Percentiles rank a stretch among this genome's conserved stretches.
Evolutionary conservation across 2,329 filamentous ascomycete species (phyloP).

Genomic region (Hypocrella siamensis): DNA sequence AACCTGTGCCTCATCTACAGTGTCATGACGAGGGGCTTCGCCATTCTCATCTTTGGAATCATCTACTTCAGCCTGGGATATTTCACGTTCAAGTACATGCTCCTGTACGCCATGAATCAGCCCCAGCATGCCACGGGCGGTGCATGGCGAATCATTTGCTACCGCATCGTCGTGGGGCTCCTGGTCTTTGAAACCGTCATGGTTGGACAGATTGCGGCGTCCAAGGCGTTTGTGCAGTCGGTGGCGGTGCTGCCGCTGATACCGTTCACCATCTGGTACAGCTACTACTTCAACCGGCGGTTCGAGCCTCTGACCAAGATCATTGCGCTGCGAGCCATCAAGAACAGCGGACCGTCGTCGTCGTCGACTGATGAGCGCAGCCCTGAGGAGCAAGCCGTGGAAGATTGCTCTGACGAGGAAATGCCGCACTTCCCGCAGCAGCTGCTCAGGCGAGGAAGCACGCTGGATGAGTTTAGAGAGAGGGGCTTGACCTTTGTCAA

Average conservation of each 20-base stretch:
- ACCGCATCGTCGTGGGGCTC: conserved; percentile 73
- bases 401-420: conserved; percentile 25
- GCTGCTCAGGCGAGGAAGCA: conserved; percentile 39
- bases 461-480: conserved; percentile 58
- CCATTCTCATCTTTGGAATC: conserved; percentile 68
- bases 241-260: conserved; percentile 62
- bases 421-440: conserved; percentile 23
- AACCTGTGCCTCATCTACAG: conserved; percentile 95
- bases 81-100: conserved; percentile 92
- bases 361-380: conserved; percentile 24
- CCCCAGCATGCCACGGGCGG: conserved; percentile 84
- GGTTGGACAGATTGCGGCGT: conserved; percentile 68
- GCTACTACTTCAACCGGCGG: conserved; percentile 60
- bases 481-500: conserved; percentile 59
- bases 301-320: conserved; percentile 85
- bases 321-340: conserved; percentile 79
- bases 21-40: conserved; percentile 63
- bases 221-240: conserved; percentile 57
- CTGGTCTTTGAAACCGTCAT: conserved; percentile 85
- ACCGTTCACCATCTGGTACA: conserved; percentile 75
- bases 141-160: conserved; percentile 94
- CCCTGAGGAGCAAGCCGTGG: conserved; percentile 18
- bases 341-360: conserved; percentile 37
- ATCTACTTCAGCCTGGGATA: conserved; percentile 73
- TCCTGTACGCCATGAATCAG: conserved; percentile 97